Evolutionary conservation across 2,329 filamentous ascomycete genomes (phyloP).

Genomic region (Botrytis tulipae): DNA sequence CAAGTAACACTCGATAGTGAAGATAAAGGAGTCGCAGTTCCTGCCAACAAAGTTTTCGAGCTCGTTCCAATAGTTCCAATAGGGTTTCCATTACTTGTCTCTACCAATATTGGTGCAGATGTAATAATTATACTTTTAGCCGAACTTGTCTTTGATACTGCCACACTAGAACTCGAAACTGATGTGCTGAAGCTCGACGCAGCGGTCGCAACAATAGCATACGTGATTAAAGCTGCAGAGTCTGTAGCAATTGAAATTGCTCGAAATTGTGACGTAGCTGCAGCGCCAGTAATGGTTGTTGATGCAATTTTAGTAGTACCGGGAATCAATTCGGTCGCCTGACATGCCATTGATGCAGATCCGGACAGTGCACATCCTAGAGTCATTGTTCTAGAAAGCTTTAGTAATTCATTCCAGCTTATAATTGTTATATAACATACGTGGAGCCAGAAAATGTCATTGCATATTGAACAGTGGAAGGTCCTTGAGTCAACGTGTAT

Average conservation of each 20-base stretch:
- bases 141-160: neutral
- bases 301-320: constrained; percentile 19
- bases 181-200: neutral
- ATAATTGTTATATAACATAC: neutral
- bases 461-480: constrained; percentile 23
- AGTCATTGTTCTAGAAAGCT: neutral
- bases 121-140: neutral
- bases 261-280: constrained; percentile 23
- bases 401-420: neutral
- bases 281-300: constrained; percentile 18
- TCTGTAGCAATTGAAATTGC: constrained; percentile 20
- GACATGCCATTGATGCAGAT: constrained; percentile 15
- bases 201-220: constrained; percentile 11
- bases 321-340: neutral
- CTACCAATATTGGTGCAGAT: neutral
- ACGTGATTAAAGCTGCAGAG: constrained; percentile 22
- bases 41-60: neutral
- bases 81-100: neutral
- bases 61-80: neutral
- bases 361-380: constrained; percentile 11
- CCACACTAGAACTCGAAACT: neutral
- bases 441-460: constrained; percentile 21
- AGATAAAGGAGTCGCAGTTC: neutral
- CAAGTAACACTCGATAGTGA: neutral
- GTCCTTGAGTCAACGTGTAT: constrained; percentile 28